Conservation (phyloP, 129 eudicot genomes). For the Rutidosis leptorrhynchoides region DNA sequence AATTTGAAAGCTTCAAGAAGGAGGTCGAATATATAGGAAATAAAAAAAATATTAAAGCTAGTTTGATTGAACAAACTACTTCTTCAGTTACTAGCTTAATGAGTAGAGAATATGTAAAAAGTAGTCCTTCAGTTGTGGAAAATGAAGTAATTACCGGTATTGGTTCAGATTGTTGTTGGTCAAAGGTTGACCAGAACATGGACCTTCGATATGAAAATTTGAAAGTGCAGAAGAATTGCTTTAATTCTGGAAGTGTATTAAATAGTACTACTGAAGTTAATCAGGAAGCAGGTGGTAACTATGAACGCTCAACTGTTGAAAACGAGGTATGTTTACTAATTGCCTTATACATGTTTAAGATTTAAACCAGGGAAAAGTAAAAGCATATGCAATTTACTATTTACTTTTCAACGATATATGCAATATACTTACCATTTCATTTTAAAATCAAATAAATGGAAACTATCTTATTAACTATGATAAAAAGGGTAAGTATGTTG, state of each 20-base stretch:
- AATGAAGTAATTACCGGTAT: conserved; percentile 21
- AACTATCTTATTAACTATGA: background rate
- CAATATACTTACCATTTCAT: background rate
- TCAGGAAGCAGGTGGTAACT: conserved; percentile 21
- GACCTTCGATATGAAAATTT: conserved; percentile 20
- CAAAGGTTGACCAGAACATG: conserved; percentile 27
- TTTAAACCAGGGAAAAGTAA: too few species aligned
- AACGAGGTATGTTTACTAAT: conserved; percentile 29
- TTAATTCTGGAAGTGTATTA: conserved; percentile 17
- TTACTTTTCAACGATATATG: background rate
- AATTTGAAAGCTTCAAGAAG: conserved; percentile 39
- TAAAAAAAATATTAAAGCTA: conserved; percentile 19
- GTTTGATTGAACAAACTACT: conserved; percentile 24
- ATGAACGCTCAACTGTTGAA: conserved; percentile 12
- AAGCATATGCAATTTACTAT: background rate
- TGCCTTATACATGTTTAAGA: background rate
- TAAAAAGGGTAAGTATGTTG: background rate
- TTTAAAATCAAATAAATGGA: background rate
- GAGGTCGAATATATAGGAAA: conserved; percentile 40
- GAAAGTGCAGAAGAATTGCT: background rate
- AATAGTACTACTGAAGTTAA: conserved; percentile 21
- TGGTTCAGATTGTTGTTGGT: conserved; percentile 21
- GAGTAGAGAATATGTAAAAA: conserved; percentile 22
- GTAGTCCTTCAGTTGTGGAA: conserved; percentile 24
- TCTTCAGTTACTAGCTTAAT: conserved; percentile 20